Evolutionary conservation across 352 stramenopile species (phyloP).

Genomic region (Globisporangium camurandrum): DNA sequence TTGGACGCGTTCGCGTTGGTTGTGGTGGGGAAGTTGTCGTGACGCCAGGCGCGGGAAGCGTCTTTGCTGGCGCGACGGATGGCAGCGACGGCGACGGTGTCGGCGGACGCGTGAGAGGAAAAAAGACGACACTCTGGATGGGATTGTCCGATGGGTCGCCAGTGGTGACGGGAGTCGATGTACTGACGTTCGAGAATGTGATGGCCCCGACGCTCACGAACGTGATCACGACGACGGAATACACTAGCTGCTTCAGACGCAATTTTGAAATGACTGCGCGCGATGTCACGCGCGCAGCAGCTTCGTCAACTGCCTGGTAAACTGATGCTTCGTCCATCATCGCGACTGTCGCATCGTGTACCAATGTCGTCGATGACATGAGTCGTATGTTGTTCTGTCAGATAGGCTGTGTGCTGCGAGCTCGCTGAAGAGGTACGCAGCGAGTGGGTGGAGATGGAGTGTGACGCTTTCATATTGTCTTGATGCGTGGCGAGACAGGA

Average conservation of each 20-base stretch:
- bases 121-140: constrained; percentile 2
- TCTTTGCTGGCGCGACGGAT: constrained; percentile 1
- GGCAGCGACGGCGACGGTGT: background rate
- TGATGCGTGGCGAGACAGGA: too few species aligned
- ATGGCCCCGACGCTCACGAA: constrained; percentile 11
- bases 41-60: background rate
- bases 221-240: constrained; percentile 7
- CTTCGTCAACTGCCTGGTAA: constrained; percentile 11
- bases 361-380: too few species aligned
- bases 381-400: too few species aligned
- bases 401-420: background rate
- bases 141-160: constrained; percentile 4
- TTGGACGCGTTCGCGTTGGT: constrained; percentile 1
- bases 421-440: constrained; percentile 8
- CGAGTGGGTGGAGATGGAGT: constrained; percentile 8
- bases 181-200: constrained; percentile 3
- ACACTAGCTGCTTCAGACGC: constrained; percentile 9
- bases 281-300: background rate
- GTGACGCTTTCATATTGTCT: too few species aligned
- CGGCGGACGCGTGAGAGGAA: background rate
- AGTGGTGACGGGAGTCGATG: background rate
- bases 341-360: too few species aligned
- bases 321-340: constrained; percentile 8
- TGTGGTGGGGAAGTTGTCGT: background rate
- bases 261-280: constrained; percentile 10